phyloP scores from a whole-genome alignment of 108 stramenopile species.

The Pseudonitzschia multiseries region DNA sequence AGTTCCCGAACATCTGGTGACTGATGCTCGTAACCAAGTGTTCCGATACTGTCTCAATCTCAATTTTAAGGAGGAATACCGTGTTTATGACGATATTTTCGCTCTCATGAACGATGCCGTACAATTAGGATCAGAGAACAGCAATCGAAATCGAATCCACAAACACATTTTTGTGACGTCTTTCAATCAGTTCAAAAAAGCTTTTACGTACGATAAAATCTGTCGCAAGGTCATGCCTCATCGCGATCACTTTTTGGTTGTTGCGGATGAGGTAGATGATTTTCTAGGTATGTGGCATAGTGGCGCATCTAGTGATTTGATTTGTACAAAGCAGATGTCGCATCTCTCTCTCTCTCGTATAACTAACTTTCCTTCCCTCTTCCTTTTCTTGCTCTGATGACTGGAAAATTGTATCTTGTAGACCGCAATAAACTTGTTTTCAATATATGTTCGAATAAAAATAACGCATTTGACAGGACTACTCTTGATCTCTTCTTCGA shows the following conservation, averaged over 20 bases:
- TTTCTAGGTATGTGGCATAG: background rate
- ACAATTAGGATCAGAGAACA: slow-evolving; percentile 11
- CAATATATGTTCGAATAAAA: slow-evolving; percentile 42
- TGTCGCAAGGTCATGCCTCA: slow-evolving; percentile 30
- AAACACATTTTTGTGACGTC: slow-evolving; percentile 36
- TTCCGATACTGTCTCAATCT: slow-evolving; percentile 35
- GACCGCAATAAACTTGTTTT: slow-evolving; percentile 42
- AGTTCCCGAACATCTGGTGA: slow-evolving; percentile 37
- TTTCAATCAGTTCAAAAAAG: slow-evolving; percentile 41
- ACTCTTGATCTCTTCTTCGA: slow-evolving; percentile 38
- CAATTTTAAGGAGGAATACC: slow-evolving; percentile 37
- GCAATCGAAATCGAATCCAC: slow-evolving; percentile 9
- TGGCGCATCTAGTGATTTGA: background rate
- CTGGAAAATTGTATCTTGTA: background rate
- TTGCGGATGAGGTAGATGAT: slow-evolving; percentile 29
- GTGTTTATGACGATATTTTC: slow-evolving; percentile 39
- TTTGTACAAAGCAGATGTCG: background rate
- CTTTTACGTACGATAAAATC: slow-evolving; percentile 29
- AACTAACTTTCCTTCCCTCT: background rate
- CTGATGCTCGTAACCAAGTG: slow-evolving; percentile 33
- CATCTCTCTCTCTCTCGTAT: background rate
- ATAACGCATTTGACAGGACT: slow-evolving; percentile 22
- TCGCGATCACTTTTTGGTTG: slow-evolving; percentile 27
- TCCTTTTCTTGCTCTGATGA: background rate
- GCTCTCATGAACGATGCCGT: slow-evolving; percentile 33